Conservation (phyloP, 495 filamentous ascomycete genomes). For the Copromyces sp. region DNA sequence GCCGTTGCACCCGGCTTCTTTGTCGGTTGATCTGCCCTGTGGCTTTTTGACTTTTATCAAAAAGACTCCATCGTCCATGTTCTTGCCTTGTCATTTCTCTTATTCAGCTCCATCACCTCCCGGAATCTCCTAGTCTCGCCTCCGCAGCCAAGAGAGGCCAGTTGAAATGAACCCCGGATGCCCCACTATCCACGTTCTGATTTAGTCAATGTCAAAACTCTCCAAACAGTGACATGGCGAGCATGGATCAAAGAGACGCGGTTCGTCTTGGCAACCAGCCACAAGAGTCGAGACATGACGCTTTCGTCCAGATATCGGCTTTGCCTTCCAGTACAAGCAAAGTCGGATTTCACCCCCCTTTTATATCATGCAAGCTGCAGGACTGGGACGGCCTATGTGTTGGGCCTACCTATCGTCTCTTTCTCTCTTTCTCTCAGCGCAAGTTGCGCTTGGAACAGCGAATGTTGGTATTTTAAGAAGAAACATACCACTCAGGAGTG, state of each 20-base stretch:
- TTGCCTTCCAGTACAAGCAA: neutral
- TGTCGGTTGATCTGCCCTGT: neutral
- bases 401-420: neutral
- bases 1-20: neutral
- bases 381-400: neutral
- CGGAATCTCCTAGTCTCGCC: neutral
- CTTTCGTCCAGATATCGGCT: neutral
- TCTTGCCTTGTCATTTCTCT: neutral
- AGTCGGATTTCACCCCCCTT: neutral
- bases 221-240: neutral
- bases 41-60: neutral
- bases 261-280: neutral
- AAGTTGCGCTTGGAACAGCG: neutral
- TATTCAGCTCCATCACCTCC: neutral
- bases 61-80: neutral
- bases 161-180: neutral
- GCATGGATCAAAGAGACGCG: neutral
- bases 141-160: neutral
- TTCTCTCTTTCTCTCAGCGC: neutral
- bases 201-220: neutral
- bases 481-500: neutral
- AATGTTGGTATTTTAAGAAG: neutral
- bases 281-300: neutral
- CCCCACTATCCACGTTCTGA: neutral
- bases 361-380: neutral